Percentiles rank a stretch among this genome's conserved stretches.
Evolutionary conservation across 306 rosid genomes (phyloP).

Genomic region (Abrus pulchellus): DNA sequence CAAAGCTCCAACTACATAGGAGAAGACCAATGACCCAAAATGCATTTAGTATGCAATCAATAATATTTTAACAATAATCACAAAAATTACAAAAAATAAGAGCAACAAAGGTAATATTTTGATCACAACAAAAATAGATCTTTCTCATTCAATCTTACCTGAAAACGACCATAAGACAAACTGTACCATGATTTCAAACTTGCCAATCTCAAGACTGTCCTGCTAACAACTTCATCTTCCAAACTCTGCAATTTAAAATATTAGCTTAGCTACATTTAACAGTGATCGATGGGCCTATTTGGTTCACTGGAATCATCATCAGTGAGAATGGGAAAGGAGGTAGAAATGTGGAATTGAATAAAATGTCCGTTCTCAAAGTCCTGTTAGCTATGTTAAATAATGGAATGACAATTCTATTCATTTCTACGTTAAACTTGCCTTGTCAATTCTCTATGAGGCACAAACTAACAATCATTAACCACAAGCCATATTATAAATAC

Average conservation of each 20-base stretch:
- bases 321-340: slow-evolving; percentile 16
- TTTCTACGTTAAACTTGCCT: slow-evolving; percentile 8
- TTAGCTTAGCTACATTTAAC: slow-evolving; percentile 34
- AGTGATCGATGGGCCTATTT: slow-evolving; percentile 18
- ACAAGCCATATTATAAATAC: slow-evolving; percentile 19
- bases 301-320: slow-evolving; percentile 28
- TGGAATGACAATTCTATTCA: slow-evolving; percentile 25
- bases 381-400: slow-evolving; percentile 13
- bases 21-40: slow-evolving; percentile 33
- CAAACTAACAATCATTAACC: slow-evolving; percentile 28
- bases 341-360: slow-evolving; percentile 7
- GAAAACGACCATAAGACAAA: slow-evolving; percentile 95
- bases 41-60: slow-evolving; percentile 37
- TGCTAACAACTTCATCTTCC: slow-evolving; percentile 96
- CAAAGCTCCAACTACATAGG: slow-evolving; percentile 89
- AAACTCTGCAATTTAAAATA: slow-evolving; percentile 73
- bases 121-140: slow-evolving; percentile 3
- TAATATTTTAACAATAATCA: slow-evolving; percentile 31
- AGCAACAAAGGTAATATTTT: slow-evolving; percentile 24
- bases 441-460: slow-evolving; percentile 18
- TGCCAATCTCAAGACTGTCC: slow-evolving; percentile 82
- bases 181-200: slow-evolving; percentile 93
- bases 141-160: slow-evolving; percentile 59
- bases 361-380: slow-evolving; percentile 17
- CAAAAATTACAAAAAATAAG: slow-evolving; percentile 26